A percentile compares a stretch with the other conserved stretches of the same genome.
These are phyloP conservation scores for Fusarium continuum DNA, from an alignment of 2,329 filamentous ascomycete species.

Conservation along the genomic window DNA sequence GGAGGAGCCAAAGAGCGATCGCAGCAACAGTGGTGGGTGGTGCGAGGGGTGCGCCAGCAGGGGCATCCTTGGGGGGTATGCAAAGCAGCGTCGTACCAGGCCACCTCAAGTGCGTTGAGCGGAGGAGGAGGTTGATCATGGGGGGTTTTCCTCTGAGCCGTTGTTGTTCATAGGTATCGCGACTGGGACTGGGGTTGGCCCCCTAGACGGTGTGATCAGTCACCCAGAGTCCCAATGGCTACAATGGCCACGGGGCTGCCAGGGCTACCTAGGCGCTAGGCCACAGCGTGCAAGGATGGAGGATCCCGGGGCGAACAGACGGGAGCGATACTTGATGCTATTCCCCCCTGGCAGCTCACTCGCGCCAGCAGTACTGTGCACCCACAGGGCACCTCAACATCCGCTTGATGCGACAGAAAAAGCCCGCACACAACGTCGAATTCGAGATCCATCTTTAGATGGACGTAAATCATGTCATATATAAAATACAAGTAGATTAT, in stretches of 20 bases:
- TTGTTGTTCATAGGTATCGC: constrained; percentile 24
- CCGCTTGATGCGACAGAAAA: constrained; percentile 35
- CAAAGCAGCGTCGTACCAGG: constrained; percentile 48
- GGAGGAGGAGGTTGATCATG: constrained; percentile 41
- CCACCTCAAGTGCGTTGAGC: constrained; percentile 34
- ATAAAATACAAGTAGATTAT: neutral
- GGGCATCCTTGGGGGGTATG: constrained; percentile 41
- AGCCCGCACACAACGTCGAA: constrained; percentile 25
- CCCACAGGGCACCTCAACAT: constrained; percentile 21
- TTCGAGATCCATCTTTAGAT: constrained; percentile 22
- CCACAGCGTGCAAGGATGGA: constrained; percentile 30
- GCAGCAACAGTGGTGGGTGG: constrained; percentile 37
- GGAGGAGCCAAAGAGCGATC: constrained; percentile 30
- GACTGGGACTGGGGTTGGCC: constrained; percentile 19
- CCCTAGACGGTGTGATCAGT: constrained; percentile 33
- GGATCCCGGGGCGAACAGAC: constrained; percentile 31
- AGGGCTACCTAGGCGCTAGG: constrained; percentile 26
- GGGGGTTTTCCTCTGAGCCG: constrained; percentile 34
- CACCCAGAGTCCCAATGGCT: constrained; percentile 25
- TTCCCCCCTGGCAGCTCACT: constrained; percentile 37
- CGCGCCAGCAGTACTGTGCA: constrained; percentile 37
- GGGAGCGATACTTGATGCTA: constrained; percentile 41
- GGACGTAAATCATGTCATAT: constrained; percentile 9
- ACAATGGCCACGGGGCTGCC: constrained; percentile 32
- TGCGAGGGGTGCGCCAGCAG: constrained; percentile 42